phyloP scores from a whole-genome alignment of 140 eudicot genomes.

The Anethum foeniculum region DNA sequence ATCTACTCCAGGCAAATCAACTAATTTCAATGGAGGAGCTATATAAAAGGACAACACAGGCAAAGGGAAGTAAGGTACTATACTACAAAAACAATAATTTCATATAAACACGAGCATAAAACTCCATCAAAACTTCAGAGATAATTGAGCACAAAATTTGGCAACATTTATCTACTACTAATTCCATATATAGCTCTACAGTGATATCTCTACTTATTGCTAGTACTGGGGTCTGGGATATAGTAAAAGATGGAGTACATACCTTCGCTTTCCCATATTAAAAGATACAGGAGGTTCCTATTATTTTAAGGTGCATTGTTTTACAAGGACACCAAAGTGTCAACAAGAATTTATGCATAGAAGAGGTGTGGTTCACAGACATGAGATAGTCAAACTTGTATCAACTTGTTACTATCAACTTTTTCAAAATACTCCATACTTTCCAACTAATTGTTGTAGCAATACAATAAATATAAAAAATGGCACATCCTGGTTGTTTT shows the following conservation, averaged over 20 bases:
- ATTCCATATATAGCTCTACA: not conserved
- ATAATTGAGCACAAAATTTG: not conserved
- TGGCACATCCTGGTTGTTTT: not conserved
- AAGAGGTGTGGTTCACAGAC: not conserved
- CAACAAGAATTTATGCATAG: not conserved
- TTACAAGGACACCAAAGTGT: not conserved
- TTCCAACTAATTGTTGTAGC: not conserved
- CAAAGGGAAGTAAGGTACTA: not conserved
- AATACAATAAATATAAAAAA: not conserved
- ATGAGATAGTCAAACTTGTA: not conserved
- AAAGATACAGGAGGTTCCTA: not conserved
- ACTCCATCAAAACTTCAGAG: not conserved
- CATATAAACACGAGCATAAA: not conserved
- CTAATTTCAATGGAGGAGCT: constrained; percentile 89
- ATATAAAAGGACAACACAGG: constrained; percentile 16
- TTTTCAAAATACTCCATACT: not conserved
- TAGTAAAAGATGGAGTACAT: not conserved
- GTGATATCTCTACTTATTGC: not conserved
- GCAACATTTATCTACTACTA: not conserved
- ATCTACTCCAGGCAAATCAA: constrained; percentile 95
- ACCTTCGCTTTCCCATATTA: not conserved
- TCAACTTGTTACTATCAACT: not conserved
- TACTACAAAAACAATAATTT: not conserved
- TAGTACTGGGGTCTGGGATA: not conserved
- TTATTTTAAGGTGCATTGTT: not conserved